These are phyloP conservation scores for Moesziomyces sp. DNA, from an alignment of 1,284 basidiomycete species.

Conservation along the genomic window DNA sequence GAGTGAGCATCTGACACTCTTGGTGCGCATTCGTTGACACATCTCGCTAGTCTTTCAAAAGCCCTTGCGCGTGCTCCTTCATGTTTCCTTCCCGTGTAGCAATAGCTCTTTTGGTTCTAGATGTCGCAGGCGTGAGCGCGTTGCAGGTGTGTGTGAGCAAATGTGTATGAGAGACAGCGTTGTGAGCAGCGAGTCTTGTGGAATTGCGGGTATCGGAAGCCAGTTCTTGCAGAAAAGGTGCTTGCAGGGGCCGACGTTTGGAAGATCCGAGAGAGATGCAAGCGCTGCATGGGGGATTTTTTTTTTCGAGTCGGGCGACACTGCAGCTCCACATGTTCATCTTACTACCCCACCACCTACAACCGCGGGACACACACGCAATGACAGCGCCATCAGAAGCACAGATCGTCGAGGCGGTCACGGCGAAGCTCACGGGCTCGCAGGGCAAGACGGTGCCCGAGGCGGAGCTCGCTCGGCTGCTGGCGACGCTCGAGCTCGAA, in stretches of 20 bases:
- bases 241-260: too few species aligned
- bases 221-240: too few species aligned
- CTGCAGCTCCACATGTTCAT: too few species aligned
- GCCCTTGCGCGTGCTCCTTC: not conserved
- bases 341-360: not conserved
- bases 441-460: not conserved
- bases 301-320: too few species aligned
- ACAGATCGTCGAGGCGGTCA: conserved; percentile 35
- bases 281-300: too few species aligned
- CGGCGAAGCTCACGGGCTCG: conserved; percentile 3
- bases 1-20: not conserved
- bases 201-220: too few species aligned
- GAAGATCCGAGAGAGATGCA: too few species aligned
- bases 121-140: not conserved
- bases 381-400: conserved; percentile 37
- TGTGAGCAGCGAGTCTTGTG: too few species aligned
- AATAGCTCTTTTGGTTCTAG: not conserved
- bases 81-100: not conserved
- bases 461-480: conserved; percentile 32
- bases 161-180: too few species aligned
- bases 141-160: not conserved
- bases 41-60: too few species aligned
- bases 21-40: too few species aligned
- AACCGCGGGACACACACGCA: not conserved
- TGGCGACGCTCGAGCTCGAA: conserved; percentile 42